These are phyloP conservation scores for Trichoderma afroharzianum DNA, from an alignment of 2,329 filamentous ascomycete species.

Conservation along the genomic window DNA sequence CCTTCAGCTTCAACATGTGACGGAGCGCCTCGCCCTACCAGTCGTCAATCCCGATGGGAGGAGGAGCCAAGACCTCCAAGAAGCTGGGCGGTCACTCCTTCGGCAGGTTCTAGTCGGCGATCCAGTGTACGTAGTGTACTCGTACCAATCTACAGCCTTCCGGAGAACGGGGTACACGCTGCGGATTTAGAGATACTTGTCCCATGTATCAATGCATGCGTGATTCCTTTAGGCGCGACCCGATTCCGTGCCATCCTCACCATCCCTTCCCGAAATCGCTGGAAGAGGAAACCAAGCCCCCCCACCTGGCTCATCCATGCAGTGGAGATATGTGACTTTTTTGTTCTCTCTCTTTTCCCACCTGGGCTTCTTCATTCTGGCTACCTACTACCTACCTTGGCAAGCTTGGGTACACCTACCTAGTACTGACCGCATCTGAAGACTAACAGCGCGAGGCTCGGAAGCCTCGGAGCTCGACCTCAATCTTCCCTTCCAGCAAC, in stretches of 20 bases:
- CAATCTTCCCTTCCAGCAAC: not conserved
- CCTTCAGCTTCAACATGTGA: slow-evolving; percentile 12
- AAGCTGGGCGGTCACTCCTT: not conserved
- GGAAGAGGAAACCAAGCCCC: not conserved
- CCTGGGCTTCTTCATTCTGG: not conserved
- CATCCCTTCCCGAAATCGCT: slow-evolving; percentile 10
- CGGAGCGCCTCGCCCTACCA: not conserved
- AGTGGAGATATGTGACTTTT: not conserved
- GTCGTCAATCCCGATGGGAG: not conserved
- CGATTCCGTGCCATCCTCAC: not conserved
- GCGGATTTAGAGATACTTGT: not conserved
- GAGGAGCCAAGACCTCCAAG: not conserved
- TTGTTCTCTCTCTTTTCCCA: not conserved
- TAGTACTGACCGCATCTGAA: not conserved
- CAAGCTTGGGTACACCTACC: slow-evolving; percentile 1
- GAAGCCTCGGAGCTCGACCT: slow-evolving; percentile 13
- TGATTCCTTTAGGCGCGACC: slow-evolving; percentile 6
- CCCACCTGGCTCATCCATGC: not conserved
- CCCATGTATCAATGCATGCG: not conserved
- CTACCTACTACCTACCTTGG: slow-evolving; percentile 6
- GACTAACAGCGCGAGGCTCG: slow-evolving; percentile 9
- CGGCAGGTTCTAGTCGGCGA: not conserved
- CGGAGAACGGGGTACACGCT: not conserved
- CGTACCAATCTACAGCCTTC: not conserved
- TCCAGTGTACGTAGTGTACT: not conserved